Base-by-base conservation (phyloP, 225 moss, liverwort and hornwort species). In the Pseudoscleropodium purum region DNA sequence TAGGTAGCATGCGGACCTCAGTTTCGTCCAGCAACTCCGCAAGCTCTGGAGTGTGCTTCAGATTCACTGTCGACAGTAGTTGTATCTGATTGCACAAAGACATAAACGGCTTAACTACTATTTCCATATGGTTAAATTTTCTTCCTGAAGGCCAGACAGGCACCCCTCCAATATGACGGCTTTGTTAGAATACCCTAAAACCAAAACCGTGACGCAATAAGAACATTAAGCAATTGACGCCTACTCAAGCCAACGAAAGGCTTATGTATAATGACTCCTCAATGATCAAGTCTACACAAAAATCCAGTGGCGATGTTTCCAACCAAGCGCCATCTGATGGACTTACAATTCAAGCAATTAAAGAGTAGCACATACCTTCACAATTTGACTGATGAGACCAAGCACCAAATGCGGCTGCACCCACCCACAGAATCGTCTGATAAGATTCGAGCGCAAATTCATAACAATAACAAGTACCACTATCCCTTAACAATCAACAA, bases 351-450 rank as follows among this genome's bases (percentile, higher is more conserved):
- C 31, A 82, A 31, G 47, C 39, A 51, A 24, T 39, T 73, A 25
- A 62, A 75, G 45, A 87, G 47, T 69, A 87, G 82, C 27, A 73
- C 75, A 26, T 96, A 99, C 99, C 99, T 99, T 99, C 70, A 99
- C 99, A 89, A 99, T 96, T 89, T 99, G 99, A 88, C 95, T 95
- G 87, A 99, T 99, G 89, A 99, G 96, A 80, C 99, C 99, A 88
- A 99, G 96, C 65, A 99, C 99, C 93, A 99, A 95, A 92, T 99
- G 99, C 70, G 97, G 96, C 99, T 99, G 97, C 95, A 95, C 73
- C 61, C 91, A 91, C 69, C 88, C 88, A 90, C n/a, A 94, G 89
- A 90, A 94, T 93, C 92, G 91, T 81, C 92, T 92, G 61, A 93
- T 96, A 68, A 97, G 95, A 84, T 95, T 72, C 74, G 18, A 61